Percentiles rank a stretch among this genome's conserved stretches.
Evolutionary conservation across 1,284 basidiomycete genomes (phyloP).

Genomic region (Papiliotrema terrestris): DNA sequence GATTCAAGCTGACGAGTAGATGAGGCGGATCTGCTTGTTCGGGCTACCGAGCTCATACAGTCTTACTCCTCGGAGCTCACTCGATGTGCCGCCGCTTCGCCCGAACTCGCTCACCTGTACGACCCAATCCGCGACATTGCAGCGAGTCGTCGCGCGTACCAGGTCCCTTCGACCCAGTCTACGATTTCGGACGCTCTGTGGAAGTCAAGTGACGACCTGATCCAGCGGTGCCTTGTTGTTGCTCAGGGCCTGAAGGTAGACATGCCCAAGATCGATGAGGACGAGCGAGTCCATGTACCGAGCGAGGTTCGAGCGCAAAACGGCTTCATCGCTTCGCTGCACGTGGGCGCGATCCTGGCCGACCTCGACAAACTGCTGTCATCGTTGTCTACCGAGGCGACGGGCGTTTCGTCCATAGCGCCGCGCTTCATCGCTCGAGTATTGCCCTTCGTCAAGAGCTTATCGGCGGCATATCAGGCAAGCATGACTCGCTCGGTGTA

Average conservation of each 20-base stretch:
- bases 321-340: constrained; percentile 21
- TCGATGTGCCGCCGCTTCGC: not conserved
- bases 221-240: constrained; percentile 62
- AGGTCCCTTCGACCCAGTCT: not conserved
- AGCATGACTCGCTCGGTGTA: constrained; percentile 18
- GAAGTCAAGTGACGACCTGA: constrained; percentile 49
- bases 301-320: constrained; percentile 24
- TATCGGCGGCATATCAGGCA: constrained; percentile 57
- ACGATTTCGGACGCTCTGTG: constrained; percentile 11
- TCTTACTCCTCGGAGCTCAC: too few relatives aligned
- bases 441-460: constrained; percentile 52
- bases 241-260: constrained; percentile 59
- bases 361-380: constrained; percentile 21
- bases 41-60: too few relatives aligned
- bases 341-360: constrained; percentile 33
- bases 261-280: constrained; percentile 23
- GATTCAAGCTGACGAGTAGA: too few relatives aligned
- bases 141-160: constrained; percentile 1
- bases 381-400: not conserved
- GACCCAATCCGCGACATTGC: constrained; percentile 4
- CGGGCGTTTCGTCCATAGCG: constrained; percentile 3
- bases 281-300: constrained; percentile 37
- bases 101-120: constrained; percentile 10
- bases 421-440: constrained; percentile 30
- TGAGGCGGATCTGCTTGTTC: too few relatives aligned